Evolutionary conservation across 2,329 filamentous ascomycete species (phyloP).

Genomic region (Fusarium nurragi): DNA sequence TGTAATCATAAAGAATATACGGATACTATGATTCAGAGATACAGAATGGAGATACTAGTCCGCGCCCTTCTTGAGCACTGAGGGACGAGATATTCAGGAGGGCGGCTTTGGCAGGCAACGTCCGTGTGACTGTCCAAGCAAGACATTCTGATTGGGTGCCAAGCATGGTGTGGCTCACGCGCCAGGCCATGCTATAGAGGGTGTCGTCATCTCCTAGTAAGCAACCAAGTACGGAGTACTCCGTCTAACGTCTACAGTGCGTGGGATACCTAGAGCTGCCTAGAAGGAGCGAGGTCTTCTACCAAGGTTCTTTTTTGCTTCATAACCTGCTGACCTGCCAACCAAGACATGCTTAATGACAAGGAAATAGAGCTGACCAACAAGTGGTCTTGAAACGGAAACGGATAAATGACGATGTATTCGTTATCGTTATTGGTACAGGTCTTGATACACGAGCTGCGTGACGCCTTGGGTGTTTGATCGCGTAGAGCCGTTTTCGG

Average conservation of each 20-base stretch:
- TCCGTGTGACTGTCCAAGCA: conserved; percentile 21
- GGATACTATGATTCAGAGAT: no score
- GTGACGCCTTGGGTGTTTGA: conserved; percentile 18
- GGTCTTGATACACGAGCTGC: not conserved
- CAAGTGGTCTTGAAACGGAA: not conserved
- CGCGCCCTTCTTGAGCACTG: not conserved
- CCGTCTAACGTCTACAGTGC: not conserved
- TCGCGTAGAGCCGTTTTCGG: conserved; percentile 12
- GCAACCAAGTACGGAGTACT: not conserved
- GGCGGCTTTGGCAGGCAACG: conserved; percentile 13
- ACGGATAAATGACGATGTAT: conserved; percentile 10
- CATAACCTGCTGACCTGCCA: conserved; percentile 20
- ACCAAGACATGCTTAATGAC: conserved; percentile 1
- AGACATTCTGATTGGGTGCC: conserved; percentile 10
- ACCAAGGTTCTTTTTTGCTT: conserved; percentile 29
- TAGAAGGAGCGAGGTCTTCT: conserved; percentile 12
- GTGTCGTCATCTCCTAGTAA: conserved; percentile 33
- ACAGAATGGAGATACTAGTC: no score
- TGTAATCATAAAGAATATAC: no score
- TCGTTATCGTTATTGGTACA: not conserved
- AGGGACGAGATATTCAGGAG: not conserved
- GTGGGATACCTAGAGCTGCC: conserved; percentile 21
- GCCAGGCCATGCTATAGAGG: conserved; percentile 32
- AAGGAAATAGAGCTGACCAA: conserved; percentile 3
- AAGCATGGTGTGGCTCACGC: not conserved